Evolutionary conservation across 495 filamentous ascomycete species (phyloP), one percentile per base, ranked within the genome.

Genomic region (Daldinia loculata): DNA sequence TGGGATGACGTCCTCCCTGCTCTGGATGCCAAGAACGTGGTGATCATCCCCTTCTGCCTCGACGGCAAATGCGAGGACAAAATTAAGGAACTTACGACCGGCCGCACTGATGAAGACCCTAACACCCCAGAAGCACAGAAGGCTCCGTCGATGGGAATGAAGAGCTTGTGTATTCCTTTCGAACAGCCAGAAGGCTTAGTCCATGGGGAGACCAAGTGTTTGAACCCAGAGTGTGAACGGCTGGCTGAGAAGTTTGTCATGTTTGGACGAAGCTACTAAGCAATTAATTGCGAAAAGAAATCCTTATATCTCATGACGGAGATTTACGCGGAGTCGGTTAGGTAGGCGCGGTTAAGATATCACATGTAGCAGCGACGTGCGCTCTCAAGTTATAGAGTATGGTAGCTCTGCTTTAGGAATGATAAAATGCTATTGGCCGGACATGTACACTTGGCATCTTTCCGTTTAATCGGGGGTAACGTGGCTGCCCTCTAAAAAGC

Each of bases 111-210:
- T 74, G 88, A 91, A 59, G 84, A 87, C 17, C 83, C 86, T 41
- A 71, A 74, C 56, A 86, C 83, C 38, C 87, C 92, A 12, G 89
- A 93, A 70, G 92, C 94, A 74, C 85, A 91, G 72, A 90, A 89
- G 74, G 92, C 91, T 19, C 95, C 96, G 52, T 90, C 88, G 69
- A 98, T 98, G 96, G 95, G 95, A 67, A 96, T 95, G 75, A 99
- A 99, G 89, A 92, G 89, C 67, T 85, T 99, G 74, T 99, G 95
- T 79, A 98, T 99, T 85, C 95, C 96, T 22, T 97, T 97, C 76
- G 92, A 98, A 70, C 95, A 98, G 81, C 93, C 95, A 38, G 89
- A 90, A 71, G 92, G 89, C 38, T 80, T 97, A 63, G 82, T 88
- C 64, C 82, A 87, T 67, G 94, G 93, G 30, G 89, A 91, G 78